These are phyloP conservation scores for Ampelocalamus luodianensis DNA, from an alignment of 176 grass and related monocot species.

Conservation along the genomic window DNA sequence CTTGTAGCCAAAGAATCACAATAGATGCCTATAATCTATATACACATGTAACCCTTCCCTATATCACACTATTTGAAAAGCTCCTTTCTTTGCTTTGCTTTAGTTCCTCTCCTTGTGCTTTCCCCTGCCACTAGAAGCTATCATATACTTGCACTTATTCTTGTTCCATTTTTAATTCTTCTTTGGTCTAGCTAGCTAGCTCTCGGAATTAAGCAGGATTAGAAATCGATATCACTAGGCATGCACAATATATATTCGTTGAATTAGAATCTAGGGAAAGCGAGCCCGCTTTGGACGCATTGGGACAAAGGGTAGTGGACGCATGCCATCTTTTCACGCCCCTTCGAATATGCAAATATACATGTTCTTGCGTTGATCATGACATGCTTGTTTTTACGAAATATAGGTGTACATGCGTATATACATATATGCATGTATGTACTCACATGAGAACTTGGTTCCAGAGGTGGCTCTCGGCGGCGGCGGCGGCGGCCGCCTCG, in stretches of 20 bases:
- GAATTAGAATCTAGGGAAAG: constrained; percentile 59
- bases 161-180: constrained; percentile 28
- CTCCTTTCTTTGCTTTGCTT: constrained; percentile 43
- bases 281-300: constrained; percentile 47
- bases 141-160: constrained; percentile 45
- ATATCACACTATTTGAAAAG: constrained; percentile 40
- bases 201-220: constrained; percentile 25
- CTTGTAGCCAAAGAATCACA: constrained; percentile 43
- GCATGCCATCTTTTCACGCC: constrained; percentile 53
- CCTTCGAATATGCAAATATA: constrained; percentile 50
- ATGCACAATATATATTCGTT: constrained; percentile 39
- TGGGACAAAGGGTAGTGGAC: constrained; percentile 58
- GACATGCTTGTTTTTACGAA: neutral
- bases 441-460: constrained; percentile 90
- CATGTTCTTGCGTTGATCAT: neutral
- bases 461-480: constrained; percentile 81
- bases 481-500: constrained; percentile 33
- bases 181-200: neutral
- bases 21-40: constrained; percentile 12
- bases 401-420: neutral
- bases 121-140: constrained; percentile 34
- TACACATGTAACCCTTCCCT: constrained; percentile 33
- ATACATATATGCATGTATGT: neutral
- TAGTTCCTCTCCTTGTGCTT: constrained; percentile 47
- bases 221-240: constrained; percentile 31